A percentile compares a stretch with the other conserved stretches of the same genome.
Evolutionary conservation across 2,329 filamentous ascomycete species (phyloP).

Genomic region (Aspergillus thermomutatus): DNA sequence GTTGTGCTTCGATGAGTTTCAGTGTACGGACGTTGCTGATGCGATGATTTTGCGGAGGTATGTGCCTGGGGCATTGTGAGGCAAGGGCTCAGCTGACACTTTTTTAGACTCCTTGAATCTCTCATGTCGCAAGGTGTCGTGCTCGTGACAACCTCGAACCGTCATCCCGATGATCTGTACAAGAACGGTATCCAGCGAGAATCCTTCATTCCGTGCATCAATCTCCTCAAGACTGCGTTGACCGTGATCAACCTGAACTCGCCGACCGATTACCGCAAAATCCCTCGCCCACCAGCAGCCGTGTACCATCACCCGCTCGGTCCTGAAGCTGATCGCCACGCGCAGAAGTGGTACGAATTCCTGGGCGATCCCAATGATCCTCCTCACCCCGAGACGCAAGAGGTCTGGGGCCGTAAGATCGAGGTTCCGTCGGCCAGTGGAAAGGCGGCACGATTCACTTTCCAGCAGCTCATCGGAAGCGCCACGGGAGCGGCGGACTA

Average conservation of each 20-base stretch:
- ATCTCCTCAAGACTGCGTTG: constrained; percentile 78
- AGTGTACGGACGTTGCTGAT: constrained; percentile 96
- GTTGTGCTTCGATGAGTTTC: constrained; percentile 97
- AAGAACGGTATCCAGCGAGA: constrained; percentile 97
- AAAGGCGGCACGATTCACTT: constrained; percentile 84
- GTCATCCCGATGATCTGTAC: constrained; percentile 95
- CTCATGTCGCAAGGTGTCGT: constrained; percentile 98
- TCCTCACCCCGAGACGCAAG: constrained; percentile 74
- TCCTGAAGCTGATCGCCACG: constrained; percentile 70
- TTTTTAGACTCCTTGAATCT: constrained; percentile 67
- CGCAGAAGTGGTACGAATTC: constrained; percentile 93
- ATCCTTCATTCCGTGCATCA: constrained; percentile 92
- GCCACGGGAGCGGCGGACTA: constrained; percentile 95
- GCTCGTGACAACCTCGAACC: constrained; percentile 90
- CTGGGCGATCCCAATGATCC: constrained; percentile 77
- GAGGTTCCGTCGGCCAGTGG: constrained; percentile 84
- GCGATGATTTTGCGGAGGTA: constrained; percentile 91
- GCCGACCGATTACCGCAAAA: constrained; percentile 94
- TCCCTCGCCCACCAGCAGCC: constrained; percentile 84
- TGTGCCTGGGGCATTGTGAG: constrained; percentile 7
- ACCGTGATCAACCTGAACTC: constrained; percentile 94
- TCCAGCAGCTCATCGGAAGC: constrained; percentile 83
- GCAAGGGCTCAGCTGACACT: constrained; percentile 21
- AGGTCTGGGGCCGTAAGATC: constrained; percentile 91
- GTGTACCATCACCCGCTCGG: constrained; percentile 92